Percentiles rank a stretch among this genome's conserved stretches.
These are phyloP conservation scores for Nannochloropsis oceanica DNA, from an alignment of 108 stramenopile species.

Conservation along the genomic window DNA sequence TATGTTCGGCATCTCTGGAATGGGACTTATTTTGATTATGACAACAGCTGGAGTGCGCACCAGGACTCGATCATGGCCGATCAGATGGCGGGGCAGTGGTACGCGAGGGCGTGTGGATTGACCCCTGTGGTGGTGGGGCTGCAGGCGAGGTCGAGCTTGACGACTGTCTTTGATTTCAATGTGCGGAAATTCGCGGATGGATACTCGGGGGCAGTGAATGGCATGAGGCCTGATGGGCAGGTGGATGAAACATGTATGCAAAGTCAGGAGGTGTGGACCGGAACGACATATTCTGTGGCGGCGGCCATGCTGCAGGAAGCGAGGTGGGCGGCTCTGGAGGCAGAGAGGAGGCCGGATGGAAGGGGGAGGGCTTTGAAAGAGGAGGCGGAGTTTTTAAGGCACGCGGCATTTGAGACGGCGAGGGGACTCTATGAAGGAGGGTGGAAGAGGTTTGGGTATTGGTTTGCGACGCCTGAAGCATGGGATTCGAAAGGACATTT, in stretches of 20 bases:
- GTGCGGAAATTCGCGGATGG: conserved; percentile 17
- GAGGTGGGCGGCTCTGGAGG: not conserved
- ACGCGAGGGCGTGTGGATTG: conserved; percentile 12
- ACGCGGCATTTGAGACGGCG: conserved; percentile 18
- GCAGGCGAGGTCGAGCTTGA: not conserved
- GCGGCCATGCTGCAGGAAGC: conserved; percentile 25
- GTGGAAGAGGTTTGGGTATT: conserved; percentile 31
- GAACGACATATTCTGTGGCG: conserved; percentile 30
- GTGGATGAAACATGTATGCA: conserved; percentile 31
- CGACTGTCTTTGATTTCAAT: conserved; percentile 4
- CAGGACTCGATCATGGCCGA: conserved; percentile 30
- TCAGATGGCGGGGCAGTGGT: conserved; percentile 36
- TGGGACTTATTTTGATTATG: conserved; percentile 17
- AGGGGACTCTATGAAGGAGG: conserved; percentile 19
- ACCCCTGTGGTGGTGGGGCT: not conserved
- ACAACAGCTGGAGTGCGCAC: not conserved
- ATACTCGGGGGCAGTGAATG: conserved; percentile 27
- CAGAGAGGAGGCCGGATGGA: not conserved
- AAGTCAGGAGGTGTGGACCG: conserved; percentile 37
- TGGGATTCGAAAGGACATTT: conserved; percentile 25
- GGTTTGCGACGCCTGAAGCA: conserved; percentile 33
- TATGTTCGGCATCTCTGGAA: conserved; percentile 28
- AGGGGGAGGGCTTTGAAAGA: not conserved
- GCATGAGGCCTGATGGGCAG: conserved; percentile 17
- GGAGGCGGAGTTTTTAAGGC: not conserved